Evolutionary conservation across 2,329 filamentous ascomycete species (phyloP), one percentile per base, ranked within the genome.

Genomic region (Aspergillaceae sp.): DNA sequence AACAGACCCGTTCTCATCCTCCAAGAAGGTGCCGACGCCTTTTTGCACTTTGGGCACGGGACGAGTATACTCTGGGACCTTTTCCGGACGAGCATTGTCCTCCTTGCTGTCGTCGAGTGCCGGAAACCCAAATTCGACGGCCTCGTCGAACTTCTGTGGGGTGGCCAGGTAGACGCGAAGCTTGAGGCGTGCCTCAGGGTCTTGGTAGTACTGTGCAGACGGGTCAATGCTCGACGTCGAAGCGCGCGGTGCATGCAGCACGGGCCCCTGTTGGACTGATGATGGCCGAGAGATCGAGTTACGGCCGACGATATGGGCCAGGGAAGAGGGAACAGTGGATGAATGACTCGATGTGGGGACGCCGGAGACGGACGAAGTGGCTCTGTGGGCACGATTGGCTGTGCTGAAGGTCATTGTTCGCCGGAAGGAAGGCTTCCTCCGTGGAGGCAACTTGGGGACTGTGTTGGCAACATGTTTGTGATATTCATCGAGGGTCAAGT

Each of bases 91-190:
- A 26, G 9, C 36, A 2, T 45, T 44, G 9, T 52, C 33, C 29
- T 57, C 60, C 10, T 65, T 59, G 42, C 66, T 65, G 44, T 64
- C 50, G 47, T 71, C 59, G 48, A 71, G 49, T 4, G 71, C 62
- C 0, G 89, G 88, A 57, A 96, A 97, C 0, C 91, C 91, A 66
- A 94, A 96, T 62, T 94, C 87, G 44, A 97, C 79, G 1, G 87
- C 89, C 67, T 97, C 91, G 62, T 97, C 91, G 56, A 97, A 97
- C 62, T 94, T 95, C 55, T 94, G 87, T 1, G 90, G 86, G 1
- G 89, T 94, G 5, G 87, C 86, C 19, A 95, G 78, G 58, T 90
- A 95, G 5, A 87, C 82, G 8, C 89, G 82, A 19, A 97, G 73
- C 67, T 94, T 95, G 56, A 87, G 75, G 32, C 91, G 80, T 35